Conservation (phyloP, 1,139 yeast genomes). For the Pneumocystis jirovecii region DNA sequence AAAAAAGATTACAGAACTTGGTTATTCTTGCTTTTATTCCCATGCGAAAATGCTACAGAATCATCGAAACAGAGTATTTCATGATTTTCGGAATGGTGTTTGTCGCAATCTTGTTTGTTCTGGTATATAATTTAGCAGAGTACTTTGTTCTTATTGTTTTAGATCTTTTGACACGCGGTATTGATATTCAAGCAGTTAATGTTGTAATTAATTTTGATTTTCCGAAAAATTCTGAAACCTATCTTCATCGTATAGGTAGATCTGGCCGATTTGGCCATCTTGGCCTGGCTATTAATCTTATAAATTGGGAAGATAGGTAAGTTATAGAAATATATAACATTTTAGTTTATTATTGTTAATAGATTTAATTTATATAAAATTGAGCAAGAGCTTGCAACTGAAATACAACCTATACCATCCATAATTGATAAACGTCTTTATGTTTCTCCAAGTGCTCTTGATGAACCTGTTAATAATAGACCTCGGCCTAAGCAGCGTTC, state of each 20-base stretch:
- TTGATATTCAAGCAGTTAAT: conserved; percentile 96
- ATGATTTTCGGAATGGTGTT: conserved; percentile 95
- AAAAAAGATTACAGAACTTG: conserved; percentile 87
- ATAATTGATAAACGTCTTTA: conserved; percentile 75
- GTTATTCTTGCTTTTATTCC: conserved; percentile 90
- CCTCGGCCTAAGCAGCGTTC: background rate
- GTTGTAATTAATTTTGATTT: conserved; percentile 95
- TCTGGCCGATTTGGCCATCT: conserved; percentile 97
- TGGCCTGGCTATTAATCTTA: conserved; percentile 91
- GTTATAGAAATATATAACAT: background rate
- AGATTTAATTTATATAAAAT: conserved; percentile 72
- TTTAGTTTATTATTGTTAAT: background rate
- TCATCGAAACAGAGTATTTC: conserved; percentile 95
- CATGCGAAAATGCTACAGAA: conserved; percentile 97
- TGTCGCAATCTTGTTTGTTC: conserved; percentile 95
- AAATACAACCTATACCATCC: conserved; percentile 90
- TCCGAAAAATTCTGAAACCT: conserved; percentile 96
- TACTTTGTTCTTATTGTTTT: background rate
- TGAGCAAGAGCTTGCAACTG: conserved; percentile 95
- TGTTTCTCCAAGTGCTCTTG: conserved; percentile 29
- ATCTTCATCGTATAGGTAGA: conserved; percentile 96
- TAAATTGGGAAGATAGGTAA: conserved; percentile 84
- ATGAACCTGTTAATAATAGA: background rate
- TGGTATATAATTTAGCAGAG: background rate
- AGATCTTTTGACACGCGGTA: conserved; percentile 93